Evolutionary conservation across 495 filamentous ascomycete genomes (phyloP).

Genomic region (Aspergillus funiculosus): DNA sequence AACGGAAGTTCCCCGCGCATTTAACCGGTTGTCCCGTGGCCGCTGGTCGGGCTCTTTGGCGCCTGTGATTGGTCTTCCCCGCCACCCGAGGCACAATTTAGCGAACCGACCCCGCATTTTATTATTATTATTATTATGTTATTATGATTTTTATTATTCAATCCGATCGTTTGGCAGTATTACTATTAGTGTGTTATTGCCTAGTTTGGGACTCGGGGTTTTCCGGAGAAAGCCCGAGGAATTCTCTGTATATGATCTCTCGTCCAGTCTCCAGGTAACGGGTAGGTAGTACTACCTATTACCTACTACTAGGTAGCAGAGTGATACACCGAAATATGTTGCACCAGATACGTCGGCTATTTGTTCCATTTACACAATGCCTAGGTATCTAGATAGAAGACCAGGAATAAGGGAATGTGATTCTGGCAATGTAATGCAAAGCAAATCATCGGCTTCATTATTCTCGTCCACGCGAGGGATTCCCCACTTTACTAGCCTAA

Average conservation of each 20-base stretch:
- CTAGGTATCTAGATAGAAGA: too few species aligned
- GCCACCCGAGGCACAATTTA: constrained; percentile 25
- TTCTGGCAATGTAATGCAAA: too few species aligned
- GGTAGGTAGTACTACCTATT: background rate
- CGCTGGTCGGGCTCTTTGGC: constrained; percentile 18
- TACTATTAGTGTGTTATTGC: too few species aligned
- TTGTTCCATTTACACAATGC: too few species aligned
- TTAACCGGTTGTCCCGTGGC: constrained; percentile 25
- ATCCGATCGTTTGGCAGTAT: background rate
- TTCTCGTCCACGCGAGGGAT: too few species aligned
- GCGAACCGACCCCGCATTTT: constrained; percentile 29
- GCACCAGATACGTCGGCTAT: too few species aligned
- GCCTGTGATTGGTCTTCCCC: constrained; percentile 31
- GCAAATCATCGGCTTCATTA: too few species aligned
- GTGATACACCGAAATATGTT: too few species aligned
- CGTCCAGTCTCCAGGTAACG: background rate
- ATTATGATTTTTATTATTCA: background rate
- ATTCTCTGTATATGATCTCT: background rate
- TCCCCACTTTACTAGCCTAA: too few species aligned
- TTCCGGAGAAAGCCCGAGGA: constrained; percentile 9
- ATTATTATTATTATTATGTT: background rate
- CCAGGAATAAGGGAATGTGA: too few species aligned
- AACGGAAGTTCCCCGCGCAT: constrained; percentile 21
- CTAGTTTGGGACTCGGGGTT: constrained; percentile 9
- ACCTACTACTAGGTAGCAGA: too few species aligned